phyloP scores from a whole-genome alignment of 2,329 filamentous ascomycete genomes.

The Ophiostoma piceae region DNA sequence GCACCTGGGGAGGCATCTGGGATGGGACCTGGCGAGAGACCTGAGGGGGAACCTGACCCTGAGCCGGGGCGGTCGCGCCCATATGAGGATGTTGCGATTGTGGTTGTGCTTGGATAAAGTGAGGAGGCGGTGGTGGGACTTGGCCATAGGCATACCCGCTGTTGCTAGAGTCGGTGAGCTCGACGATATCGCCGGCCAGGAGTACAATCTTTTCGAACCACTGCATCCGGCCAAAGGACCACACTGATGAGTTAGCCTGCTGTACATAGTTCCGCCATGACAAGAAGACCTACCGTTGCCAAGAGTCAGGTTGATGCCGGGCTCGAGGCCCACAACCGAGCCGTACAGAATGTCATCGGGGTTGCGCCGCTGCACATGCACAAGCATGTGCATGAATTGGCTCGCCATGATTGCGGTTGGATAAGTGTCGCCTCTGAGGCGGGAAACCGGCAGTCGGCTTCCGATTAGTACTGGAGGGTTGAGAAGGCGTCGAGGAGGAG shows the following conservation, averaged over 20 bases:
- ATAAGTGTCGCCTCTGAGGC: not conserved
- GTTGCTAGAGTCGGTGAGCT: slow-evolving; percentile 24
- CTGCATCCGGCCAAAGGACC: slow-evolving; percentile 38
- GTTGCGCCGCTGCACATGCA: slow-evolving; percentile 56
- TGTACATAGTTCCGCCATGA: not conserved
- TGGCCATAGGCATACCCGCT: not conserved
- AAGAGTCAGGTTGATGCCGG: slow-evolving; percentile 63
- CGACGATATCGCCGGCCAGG: slow-evolving; percentile 36
- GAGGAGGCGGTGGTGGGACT: not conserved
- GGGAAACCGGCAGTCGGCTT: not conserved
- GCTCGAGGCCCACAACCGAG: slow-evolving; percentile 61
- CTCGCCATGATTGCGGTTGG: slow-evolving; percentile 49
- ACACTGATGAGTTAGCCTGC: slow-evolving; percentile 33
- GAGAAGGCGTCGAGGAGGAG: not conserved
- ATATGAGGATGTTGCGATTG: not conserved
- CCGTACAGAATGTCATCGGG: slow-evolving; percentile 63
- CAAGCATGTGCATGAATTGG: slow-evolving; percentile 68
- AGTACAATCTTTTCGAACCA: slow-evolving; percentile 44
- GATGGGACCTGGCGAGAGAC: not conserved
- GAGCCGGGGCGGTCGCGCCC: not conserved
- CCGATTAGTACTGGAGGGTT: not conserved
- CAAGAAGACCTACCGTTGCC: slow-evolving; percentile 55
- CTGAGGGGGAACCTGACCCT: not conserved
- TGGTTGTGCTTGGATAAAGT: not conserved
- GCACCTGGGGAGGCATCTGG: not conserved